Conservation (phyloP, 2,329 filamentous ascomycete species). For the Oidium heveae region DNA sequence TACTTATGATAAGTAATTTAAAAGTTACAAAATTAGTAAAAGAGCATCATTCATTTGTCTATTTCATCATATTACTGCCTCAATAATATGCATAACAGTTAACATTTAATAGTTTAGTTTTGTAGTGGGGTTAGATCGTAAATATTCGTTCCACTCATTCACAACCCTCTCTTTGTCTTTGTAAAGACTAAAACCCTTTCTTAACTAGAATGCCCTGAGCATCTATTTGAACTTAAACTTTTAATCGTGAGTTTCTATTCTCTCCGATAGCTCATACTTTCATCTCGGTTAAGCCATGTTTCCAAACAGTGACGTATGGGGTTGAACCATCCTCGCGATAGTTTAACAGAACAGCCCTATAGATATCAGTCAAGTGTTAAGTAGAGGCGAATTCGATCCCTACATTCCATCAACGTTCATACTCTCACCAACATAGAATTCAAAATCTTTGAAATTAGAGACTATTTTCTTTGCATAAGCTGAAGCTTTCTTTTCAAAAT, state of each 20-base stretch:
- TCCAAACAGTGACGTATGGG: slow-evolving; percentile 78
- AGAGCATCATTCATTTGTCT: no score
- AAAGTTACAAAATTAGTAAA: no score
- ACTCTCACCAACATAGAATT: slow-evolving; percentile 77
- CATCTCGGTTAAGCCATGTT: slow-evolving; percentile 68
- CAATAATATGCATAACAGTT: no score
- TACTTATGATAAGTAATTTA: no score
- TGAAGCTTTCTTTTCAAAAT: slow-evolving; percentile 55
- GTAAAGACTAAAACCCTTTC: no score
- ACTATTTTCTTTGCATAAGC: slow-evolving; percentile 56
- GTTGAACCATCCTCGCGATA: slow-evolving; percentile 93
- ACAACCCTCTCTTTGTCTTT: no score
- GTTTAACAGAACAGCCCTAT: slow-evolving; percentile 60
- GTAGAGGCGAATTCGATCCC: slow-evolving; percentile 16
- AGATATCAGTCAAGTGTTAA: slow-evolving; percentile 2
- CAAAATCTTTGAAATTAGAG: slow-evolving; percentile 81
- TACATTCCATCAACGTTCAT: slow-evolving; percentile 91
- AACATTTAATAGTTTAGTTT: no score
- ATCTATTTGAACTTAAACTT: no score
- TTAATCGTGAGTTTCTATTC: not conserved
- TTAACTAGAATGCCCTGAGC: no score
- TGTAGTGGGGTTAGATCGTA: no score
- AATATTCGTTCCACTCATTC: no score
- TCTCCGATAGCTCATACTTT: slow-evolving; percentile 50
- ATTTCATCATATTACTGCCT: no score